A percentile compares a stretch with the other conserved stretches of the same genome.
Conservation (phyloP, 2,329 filamentous ascomycete genomes). For the Leptographium galeiforme region DNA sequence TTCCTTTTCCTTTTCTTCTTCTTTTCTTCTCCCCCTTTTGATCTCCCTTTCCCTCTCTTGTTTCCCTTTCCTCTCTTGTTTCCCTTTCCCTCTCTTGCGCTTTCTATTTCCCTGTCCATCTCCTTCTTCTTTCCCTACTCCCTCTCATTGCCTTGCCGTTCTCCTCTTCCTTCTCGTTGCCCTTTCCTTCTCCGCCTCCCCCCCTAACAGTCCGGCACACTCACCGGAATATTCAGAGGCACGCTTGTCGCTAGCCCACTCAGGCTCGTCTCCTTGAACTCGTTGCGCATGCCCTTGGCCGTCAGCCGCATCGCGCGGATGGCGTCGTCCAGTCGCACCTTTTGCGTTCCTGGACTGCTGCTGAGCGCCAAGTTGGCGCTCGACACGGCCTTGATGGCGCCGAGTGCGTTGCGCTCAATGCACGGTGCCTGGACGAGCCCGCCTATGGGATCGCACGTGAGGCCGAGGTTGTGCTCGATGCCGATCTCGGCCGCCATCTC, state of each 20-base stretch:
- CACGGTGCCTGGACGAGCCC: conserved; percentile 37
- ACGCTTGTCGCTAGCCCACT: conserved; percentile 28
- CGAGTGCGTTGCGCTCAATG: conserved; percentile 36
- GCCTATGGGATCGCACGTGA: conserved; percentile 37
- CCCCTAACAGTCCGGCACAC: conserved; percentile 33
- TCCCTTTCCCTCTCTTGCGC: neutral
- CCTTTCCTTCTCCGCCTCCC: neutral
- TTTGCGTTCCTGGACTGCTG: conserved; percentile 27
- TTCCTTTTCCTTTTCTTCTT: no score
- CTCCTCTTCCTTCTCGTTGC: no score
- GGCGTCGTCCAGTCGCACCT: conserved; percentile 35
- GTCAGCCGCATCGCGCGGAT: conserved; percentile 37
- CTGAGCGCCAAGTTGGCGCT: conserved; percentile 36
- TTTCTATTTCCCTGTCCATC: no score
- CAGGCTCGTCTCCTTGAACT: conserved; percentile 39
- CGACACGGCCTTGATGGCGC: conserved; percentile 36
- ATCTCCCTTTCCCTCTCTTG: neutral
- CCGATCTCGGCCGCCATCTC: conserved; percentile 39
- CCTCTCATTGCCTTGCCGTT: no score
- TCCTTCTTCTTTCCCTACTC: no score
- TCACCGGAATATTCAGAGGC: conserved; percentile 35
- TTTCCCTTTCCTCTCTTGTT: neutral
- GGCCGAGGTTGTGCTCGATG: conserved; percentile 36
- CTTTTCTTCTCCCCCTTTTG: no score
- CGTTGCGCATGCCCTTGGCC: conserved; percentile 36